Base-by-base conservation (phyloP, 2,329 filamentous ascomycete species). In the Dactylonectria macrodidyma region DNA sequence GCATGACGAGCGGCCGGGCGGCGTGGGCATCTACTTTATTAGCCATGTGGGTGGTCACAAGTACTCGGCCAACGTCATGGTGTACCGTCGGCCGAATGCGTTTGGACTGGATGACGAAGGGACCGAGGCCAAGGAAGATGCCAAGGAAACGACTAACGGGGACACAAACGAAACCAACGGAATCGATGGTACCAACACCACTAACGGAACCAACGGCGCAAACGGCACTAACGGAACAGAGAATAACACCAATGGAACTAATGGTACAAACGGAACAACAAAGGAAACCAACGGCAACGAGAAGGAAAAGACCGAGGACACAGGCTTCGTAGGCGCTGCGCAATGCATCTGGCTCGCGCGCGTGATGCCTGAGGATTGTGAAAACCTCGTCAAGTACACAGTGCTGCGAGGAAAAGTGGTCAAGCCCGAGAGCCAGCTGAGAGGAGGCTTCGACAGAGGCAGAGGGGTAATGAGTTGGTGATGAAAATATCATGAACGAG, bases 31-130 rank as follows among this genome's bases (percentile, higher is more conserved):
- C 71, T 97, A 97, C 83, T 98, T 98, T 79, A 97, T 98, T 78
- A 95, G 91, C 73, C 96, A 99, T 78, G 95, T 98, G 3, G 96
- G 96, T 33, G 96, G 96, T 0, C 96, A 99, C 85, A 98, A 98
- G 84, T 98, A 97, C 83, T 91, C 92, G 54, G 96, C 96, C 33
- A 99, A 99, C 76, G 90, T 98, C 74, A 93, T 99, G 85, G 86
- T 99, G 1, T 98, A 99, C 80, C 89, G 96, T 10, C 87, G 88
- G 61, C 85, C 84, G 7, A 84, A 90, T 73, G 85, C 88, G 1
- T 90, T 89, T 75, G 88, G 87, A 0, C 73, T 88, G 48, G 88
- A 89, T 64, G 82, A 82, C 2, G 73, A 79, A 44, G 74, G 79
- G 55, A 79, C 81, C 56, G 69, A 71, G 66, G 68, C 47, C 24